Conservation (phyloP, 352 stramenopile genomes). For the Globisporangium spinosum region DNA sequence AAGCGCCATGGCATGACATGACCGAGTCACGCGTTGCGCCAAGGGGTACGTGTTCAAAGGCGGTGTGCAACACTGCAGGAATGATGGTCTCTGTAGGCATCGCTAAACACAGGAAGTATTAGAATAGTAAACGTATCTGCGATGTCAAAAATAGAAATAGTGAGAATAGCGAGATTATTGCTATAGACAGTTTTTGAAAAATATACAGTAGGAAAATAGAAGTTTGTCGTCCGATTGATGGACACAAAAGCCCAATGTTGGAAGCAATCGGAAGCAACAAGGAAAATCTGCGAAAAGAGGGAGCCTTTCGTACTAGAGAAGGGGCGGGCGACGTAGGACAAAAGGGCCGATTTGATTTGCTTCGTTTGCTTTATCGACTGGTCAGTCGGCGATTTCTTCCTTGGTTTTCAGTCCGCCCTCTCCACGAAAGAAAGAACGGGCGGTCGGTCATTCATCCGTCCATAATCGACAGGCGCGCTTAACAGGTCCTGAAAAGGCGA, state of each 20-base stretch:
- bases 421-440: constrained; percentile 3
- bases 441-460: too few species aligned
- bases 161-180: not conserved
- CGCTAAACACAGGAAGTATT: not conserved
- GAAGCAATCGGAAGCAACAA: not conserved
- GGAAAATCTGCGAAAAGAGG: constrained; percentile 6
- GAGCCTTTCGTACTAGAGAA: not conserved
- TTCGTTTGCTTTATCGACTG: not conserved
- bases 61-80: not conserved
- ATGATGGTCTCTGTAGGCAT: not conserved
- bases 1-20: not conserved
- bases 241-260: not conserved
- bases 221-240: constrained; percentile 2
- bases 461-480: not conserved
- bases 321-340: not conserved
- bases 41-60: not conserved
- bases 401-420: not conserved
- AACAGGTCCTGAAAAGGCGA: not conserved
- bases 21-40: constrained; percentile 1
- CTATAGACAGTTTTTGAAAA: not conserved
- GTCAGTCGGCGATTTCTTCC: not conserved
- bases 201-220: not conserved
- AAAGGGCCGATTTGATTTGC: not conserved
- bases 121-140: not conserved
- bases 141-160: not conserved